Conservation (phyloP, 306 rosid species). For the Glycine soja region DNA sequence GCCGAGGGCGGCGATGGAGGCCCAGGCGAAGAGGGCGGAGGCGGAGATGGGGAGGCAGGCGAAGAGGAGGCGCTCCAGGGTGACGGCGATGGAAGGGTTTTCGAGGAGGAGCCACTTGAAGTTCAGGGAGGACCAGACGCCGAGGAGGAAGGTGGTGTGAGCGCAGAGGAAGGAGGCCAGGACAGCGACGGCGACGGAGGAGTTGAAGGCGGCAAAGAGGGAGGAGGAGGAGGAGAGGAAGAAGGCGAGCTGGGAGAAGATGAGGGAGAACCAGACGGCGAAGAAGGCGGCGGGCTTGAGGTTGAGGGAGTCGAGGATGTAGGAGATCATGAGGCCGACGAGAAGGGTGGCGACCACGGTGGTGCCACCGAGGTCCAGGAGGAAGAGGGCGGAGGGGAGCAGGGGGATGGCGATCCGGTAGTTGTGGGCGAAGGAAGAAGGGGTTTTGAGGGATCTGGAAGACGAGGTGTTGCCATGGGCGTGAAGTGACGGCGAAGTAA, state of each 20-base stretch:
- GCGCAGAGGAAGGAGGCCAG: conserved; percentile 83
- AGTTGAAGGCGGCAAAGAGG: conserved; percentile 56
- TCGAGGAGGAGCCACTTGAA: conserved; percentile 86
- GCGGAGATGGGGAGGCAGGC: conserved; percentile 79
- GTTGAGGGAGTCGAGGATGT: conserved; percentile 85
- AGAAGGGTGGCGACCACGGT: conserved; percentile 73
- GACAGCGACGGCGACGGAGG: conserved; percentile 59
- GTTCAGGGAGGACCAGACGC: conserved; percentile 89
- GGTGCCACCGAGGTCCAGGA: conserved; percentile 91
- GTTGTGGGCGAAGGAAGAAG: conserved; percentile 71
- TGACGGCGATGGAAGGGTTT: conserved; percentile 78
- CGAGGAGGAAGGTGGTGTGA: conserved; percentile 75
- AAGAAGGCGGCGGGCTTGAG: conserved; percentile 83
- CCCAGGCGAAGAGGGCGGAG: conserved; percentile 83
- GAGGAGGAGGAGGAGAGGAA: conserved; percentile 67
- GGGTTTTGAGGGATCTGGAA: conserved; percentile 75
- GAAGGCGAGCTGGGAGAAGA: conserved; percentile 77
- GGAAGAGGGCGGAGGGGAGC: conserved; percentile 78
- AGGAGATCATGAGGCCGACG: conserved; percentile 88
- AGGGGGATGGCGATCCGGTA: conserved; percentile 76
- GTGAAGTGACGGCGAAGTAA: not conserved
- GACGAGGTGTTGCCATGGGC: conserved; percentile 25
- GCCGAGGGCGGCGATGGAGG: conserved; percentile 79
- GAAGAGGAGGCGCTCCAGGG: conserved; percentile 90
- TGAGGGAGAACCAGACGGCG: conserved; percentile 74